Conservation (phyloP, 805 yeast species). For the Ogataea pini region DNA sequence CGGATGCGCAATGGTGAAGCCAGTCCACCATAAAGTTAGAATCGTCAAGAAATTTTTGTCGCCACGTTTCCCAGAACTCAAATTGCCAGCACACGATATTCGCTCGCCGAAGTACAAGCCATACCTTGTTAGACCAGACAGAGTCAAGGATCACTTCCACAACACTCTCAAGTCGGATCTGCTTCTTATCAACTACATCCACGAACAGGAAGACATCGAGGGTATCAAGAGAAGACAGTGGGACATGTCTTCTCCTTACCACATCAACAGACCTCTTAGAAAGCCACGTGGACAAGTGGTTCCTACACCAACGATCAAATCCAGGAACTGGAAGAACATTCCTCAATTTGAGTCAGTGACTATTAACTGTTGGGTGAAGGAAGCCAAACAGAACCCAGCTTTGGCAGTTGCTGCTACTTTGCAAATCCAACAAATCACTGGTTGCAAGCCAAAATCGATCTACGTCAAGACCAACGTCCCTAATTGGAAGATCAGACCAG, state of each 20-base stretch:
- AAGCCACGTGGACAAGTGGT: constrained; percentile 76
- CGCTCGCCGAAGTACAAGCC: constrained; percentile 81
- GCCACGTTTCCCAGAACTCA: constrained; percentile 69
- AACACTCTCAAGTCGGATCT: constrained; percentile 77
- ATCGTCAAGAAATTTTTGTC: constrained; percentile 74
- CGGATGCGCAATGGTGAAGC: constrained; percentile 75
- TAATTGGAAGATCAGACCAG: constrained; percentile 83
- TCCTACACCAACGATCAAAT: constrained; percentile 72
- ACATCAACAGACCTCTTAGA: constrained; percentile 74
- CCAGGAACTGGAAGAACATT: constrained; percentile 65
- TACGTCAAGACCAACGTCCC: constrained; percentile 79
- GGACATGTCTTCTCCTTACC: constrained; percentile 88
- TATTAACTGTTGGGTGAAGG: constrained; percentile 74
- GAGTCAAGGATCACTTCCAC: constrained; percentile 73
- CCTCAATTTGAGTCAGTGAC: constrained; percentile 71
- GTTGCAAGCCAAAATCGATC: constrained; percentile 72
- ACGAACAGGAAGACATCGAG: constrained; percentile 50
- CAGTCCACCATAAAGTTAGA: constrained; percentile 87
- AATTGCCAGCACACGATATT: constrained; percentile 69
- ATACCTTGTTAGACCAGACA: constrained; percentile 69
- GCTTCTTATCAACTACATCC: constrained; percentile 73
- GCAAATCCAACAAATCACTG: constrained; percentile 93
- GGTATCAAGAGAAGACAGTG: constrained; percentile 82
- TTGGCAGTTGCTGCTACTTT: constrained; percentile 73
- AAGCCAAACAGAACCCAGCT: constrained; percentile 69